These are phyloP conservation scores for Pseudofabraea citricarpa DNA, from an alignment of 2,329 filamentous ascomycete genomes.

Conservation along the genomic window DNA sequence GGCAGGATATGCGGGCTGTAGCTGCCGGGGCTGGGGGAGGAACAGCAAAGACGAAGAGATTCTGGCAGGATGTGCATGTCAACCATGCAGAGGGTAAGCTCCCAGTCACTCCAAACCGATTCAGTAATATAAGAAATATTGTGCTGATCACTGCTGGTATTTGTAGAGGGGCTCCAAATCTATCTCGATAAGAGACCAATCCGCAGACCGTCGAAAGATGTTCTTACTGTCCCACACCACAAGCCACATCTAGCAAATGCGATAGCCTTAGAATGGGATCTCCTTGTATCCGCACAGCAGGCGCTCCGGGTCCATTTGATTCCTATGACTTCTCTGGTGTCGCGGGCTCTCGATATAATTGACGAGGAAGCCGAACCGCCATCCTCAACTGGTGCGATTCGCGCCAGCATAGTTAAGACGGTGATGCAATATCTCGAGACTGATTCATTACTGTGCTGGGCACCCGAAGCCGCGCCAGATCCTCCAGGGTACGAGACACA, in stretches of 20 bases:
- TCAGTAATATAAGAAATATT: not conserved
- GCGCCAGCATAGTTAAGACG: conserved; percentile 59
- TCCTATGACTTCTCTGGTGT: conserved; percentile 79
- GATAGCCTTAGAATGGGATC: conserved; percentile 91
- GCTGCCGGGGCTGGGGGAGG: conserved; percentile 33
- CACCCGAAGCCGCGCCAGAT: conserved; percentile 47
- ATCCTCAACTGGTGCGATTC: conserved; percentile 44
- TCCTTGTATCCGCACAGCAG: conserved; percentile 75
- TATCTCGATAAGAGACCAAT: conserved; percentile 76
- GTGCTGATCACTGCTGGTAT: conserved; percentile 8
- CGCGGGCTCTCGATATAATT: conserved; percentile 77
- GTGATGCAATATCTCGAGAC: conserved; percentile 86
- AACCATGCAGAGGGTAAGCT: conserved; percentile 57
- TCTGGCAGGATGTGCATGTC: conserved; percentile 83
- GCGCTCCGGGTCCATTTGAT: conserved; percentile 83
- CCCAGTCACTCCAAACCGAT: too few species aligned
- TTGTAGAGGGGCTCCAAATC: conserved; percentile 42
- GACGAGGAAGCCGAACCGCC: conserved; percentile 50
- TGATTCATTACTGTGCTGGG: conserved; percentile 91
- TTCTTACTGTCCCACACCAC: conserved; percentile 65
- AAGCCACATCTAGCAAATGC: conserved; percentile 81
- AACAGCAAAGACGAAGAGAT: conserved; percentile 57
- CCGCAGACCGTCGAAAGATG: conserved; percentile 68
- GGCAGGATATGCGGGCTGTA: conserved; percentile 40
- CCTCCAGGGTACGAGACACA: conserved; percentile 40